Evolutionary conservation across 2,329 filamentous ascomycete genomes (phyloP), one percentile per base, ranked within the genome.

Genomic region (Colletotrichum echinochloae): DNA sequence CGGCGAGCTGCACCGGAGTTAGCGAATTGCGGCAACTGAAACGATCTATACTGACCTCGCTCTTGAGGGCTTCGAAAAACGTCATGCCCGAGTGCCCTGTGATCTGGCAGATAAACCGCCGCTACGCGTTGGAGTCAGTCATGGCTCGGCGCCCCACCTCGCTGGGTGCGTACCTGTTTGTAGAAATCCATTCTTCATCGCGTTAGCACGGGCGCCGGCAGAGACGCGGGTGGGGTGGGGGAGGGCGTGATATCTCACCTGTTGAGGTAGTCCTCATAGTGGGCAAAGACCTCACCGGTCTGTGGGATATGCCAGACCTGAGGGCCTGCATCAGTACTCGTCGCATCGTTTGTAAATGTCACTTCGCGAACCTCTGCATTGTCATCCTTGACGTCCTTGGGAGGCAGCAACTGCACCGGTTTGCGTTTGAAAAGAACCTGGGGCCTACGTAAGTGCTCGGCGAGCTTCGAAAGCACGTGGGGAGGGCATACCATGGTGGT

Each of bases 361-460:
- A 65, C 70, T 49, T 54, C 61, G 68, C 87, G 76, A 87, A 95
- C 95, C 88, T 98, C 94, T 75, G 89, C 87, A 77, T 93, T 90
- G 74, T 97, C 94, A 85, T 96, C 91, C 75, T 94, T 87, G 74
- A 95, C 89, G 62, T 88, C 84, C 28, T 92, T 92, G 57, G 87
- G 86, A 60, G 92, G 88, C 74, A 95, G 85, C 79, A 94, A 92
- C 83, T 93, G 91, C 78, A 98, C 94, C 67, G 95, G 95, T 83
- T 98, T 98, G 77, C 96, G 90, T 85, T 98, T 98, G 83, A 93
- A 98, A 74, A 97, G 88, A 76, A 99, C 95, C 95, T 98, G 78
- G 60, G 63, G 70, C 75, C 69, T 61, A 72, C 49, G 76, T 75
- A 66, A 72, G 65, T 62, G 62, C 44, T 65, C 55, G 51, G 57